phyloP scores from a whole-genome alignment of 306 rosid genomes.

The Echinosophora koreensis region DNA sequence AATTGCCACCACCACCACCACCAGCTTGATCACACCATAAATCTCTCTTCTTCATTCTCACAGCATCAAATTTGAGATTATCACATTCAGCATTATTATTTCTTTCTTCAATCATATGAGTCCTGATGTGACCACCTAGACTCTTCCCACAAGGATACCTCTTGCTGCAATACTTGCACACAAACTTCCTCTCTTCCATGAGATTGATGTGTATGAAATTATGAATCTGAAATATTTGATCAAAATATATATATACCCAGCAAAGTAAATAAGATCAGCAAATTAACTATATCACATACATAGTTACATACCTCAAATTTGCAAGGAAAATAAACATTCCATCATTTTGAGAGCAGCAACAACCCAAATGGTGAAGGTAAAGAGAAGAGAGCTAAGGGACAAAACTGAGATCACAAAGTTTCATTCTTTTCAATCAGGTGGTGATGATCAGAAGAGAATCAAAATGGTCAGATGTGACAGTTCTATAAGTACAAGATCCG shows the following conservation, averaged over 20 bases:
- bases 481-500: conserved; percentile 83
- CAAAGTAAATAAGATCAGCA: conserved; percentile 37
- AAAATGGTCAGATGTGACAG: conserved; percentile 75
- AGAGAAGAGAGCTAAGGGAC: conserved; percentile 18
- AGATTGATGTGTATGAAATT: background rate
- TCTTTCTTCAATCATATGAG: conserved; percentile 62
- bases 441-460: conserved; percentile 53
- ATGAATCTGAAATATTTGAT: conserved; percentile 40
- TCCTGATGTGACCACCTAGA: conserved; percentile 83
- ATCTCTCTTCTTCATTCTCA: conserved; percentile 55
- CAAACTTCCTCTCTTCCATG: conserved; percentile 60
- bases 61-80: conserved; percentile 46
- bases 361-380: background rate
- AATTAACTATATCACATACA: conserved; percentile 18
- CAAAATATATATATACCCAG: conserved; percentile 35
- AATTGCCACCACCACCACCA: conserved; percentile 35
- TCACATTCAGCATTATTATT: conserved; percentile 22
- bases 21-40: conserved; percentile 49
- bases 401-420: conserved; percentile 62
- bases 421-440: conserved; percentile 45
- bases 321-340: conserved; percentile 27
- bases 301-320: conserved; percentile 37
- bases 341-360: conserved; percentile 1
- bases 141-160: conserved; percentile 81
- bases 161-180: conserved; percentile 77